Evolutionary conservation across 441 rosid genomes (phyloP).

Genomic region (Codiaeum variegatum): DNA sequence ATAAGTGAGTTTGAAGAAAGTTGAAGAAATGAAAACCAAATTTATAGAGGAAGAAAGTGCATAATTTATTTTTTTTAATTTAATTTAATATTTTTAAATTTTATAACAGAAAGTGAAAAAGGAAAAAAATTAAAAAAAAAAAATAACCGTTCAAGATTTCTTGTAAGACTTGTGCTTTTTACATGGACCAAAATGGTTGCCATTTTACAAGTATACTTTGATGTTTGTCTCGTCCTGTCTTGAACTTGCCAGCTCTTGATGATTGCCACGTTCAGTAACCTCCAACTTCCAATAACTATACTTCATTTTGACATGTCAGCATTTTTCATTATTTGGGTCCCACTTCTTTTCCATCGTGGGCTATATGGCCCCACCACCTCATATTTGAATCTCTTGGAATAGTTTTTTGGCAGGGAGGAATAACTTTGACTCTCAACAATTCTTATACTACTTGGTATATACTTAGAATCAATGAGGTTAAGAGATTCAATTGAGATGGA

Average conservation of each 20-base stretch:
- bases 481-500: no score
- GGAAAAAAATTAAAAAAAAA: neutral
- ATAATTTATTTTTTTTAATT: neutral
- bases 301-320: conserved; percentile 7
- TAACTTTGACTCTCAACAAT: no score
- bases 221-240: conserved; percentile 22
- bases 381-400: no score
- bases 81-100: neutral
- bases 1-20: neutral
- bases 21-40: neutral
- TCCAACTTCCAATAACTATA: conserved; percentile 11
- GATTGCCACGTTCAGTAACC: neutral
- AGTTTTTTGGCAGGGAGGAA: no score
- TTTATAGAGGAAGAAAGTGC: neutral
- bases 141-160: conserved; percentile 28
- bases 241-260: neutral
- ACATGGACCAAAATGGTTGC: conserved; percentile 30
- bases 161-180: conserved; percentile 21
- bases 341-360: neutral
- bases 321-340: neutral
- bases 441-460: no score
- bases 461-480: no score
- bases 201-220: conserved; percentile 23
- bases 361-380: no score
- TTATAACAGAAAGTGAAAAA: conserved; percentile 20